Conservation (phyloP, 2,329 filamentous ascomycete genomes). For the Davidsoniella australis region DNA sequence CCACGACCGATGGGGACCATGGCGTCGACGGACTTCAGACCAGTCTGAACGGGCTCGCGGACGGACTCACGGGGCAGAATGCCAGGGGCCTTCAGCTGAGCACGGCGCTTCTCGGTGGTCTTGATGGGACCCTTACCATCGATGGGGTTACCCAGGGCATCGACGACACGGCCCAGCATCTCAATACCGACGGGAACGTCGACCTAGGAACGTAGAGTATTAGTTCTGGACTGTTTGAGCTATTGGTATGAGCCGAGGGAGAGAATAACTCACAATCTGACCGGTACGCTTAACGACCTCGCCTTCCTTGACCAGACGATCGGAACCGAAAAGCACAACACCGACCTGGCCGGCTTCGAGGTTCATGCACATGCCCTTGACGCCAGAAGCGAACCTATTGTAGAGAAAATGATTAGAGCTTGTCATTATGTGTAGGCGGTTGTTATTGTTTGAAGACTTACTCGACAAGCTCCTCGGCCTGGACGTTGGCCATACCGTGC, state of each 20-base stretch:
- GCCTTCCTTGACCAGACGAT: constrained; percentile 98
- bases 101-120: constrained; percentile 80
- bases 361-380: constrained; percentile 99
- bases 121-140: constrained; percentile 98
- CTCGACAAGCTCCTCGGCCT: constrained; percentile 99
- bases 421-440: no score
- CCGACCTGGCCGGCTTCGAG: constrained; percentile 99
- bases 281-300: constrained; percentile 99
- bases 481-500: constrained; percentile 98
- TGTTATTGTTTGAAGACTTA: constrained; percentile 36
- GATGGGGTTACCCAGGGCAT: constrained; percentile 97
- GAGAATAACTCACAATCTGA: constrained; percentile 64
- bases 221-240: not conserved
- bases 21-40: constrained; percentile 97
- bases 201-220: constrained; percentile 41
- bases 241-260: constrained; percentile 1
- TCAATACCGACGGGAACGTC: constrained; percentile 87
- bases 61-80: constrained; percentile 95
- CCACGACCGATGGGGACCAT: constrained; percentile 99
- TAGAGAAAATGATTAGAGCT: not conserved
- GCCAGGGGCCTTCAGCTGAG: constrained; percentile 96
- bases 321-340: constrained; percentile 99
- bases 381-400: constrained; percentile 86
- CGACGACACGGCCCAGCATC: constrained; percentile 93
- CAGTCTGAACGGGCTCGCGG: constrained; percentile 97